Evolutionary conservation across 2,329 filamentous ascomycete species (phyloP), one percentile per base, ranked within the genome.

Genomic region (Gaeumannomyces tritici): DNA sequence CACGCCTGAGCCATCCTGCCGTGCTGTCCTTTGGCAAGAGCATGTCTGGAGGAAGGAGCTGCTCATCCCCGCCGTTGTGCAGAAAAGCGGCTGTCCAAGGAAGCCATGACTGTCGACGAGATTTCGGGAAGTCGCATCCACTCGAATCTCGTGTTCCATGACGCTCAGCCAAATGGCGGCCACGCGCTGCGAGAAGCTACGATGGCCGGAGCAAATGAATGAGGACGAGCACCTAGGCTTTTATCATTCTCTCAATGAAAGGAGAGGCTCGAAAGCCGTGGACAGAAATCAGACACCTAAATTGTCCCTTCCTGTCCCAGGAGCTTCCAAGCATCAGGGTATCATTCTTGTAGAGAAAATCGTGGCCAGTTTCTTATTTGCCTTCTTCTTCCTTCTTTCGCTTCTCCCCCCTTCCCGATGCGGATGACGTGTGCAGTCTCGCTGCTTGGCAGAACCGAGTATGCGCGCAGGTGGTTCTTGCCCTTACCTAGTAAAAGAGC

Each of bases 401-500:
- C n/a, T n/a, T n/a, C n/a, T n/a, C n/a, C n/a, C n/a, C n/a, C n/a
- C n/a, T n/a, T n/a, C n/a, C n/a, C n/a, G n/a, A n/a, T n/a, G 42
- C 4, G n/a, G 42, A 51, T n/a, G 42, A 7, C 9, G 21, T 8
- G 42, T 24, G 42, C n/a, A 24, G 9, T 2, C 1, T 6, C n/a
- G 42, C 42, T 24, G 42, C 21, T 24, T 11, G n/a, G 21, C 21
- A 24, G 21, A 21, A 21, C 42, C 42, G 21, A 21, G 42, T 21
- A 24, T 2, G 42, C 42, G 42, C 42, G 24, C 7, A 0, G 6
- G n/a, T 3, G 21, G 42, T 51, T 9, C 18, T 21, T 51, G 21
- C 9, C 11, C 24, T 77, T 70, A 90, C 24, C 77, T 70, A 90
- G 70, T 84, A 90, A 74, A 90, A 90, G 27, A 90, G 71, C 69